A percentile compares a stretch with the other conserved stretches of the same genome.
These are phyloP conservation scores for Termitomyces heimii DNA, from an alignment of 768 basidiomycete species.

Conservation along the genomic window DNA sequence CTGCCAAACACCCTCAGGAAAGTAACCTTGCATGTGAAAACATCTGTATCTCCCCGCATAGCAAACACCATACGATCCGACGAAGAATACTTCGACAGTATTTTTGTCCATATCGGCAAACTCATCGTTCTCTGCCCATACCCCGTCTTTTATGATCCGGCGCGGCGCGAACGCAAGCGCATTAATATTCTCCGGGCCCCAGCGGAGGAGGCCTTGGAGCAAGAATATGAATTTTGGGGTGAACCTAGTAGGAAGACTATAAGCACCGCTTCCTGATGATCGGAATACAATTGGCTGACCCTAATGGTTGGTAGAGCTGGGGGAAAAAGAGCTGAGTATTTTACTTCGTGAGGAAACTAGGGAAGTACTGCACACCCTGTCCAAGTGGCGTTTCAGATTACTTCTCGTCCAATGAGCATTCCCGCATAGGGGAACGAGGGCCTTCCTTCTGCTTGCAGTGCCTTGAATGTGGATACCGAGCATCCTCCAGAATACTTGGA, in stretches of 20 bases:
- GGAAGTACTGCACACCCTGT: background rate
- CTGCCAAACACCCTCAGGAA: background rate
- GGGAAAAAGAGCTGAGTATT: background rate
- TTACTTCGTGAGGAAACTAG: background rate
- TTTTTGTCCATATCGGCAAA: background rate
- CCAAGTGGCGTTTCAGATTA: background rate
- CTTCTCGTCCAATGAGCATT: background rate
- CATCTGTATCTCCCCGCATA: conserved; percentile 1
- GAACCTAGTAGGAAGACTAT: background rate
- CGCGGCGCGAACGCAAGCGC: background rate
- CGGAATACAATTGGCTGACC: background rate
- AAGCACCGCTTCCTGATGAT: background rate
- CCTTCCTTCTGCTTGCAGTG: background rate
- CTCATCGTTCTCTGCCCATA: background rate
- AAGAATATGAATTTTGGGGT: background rate
- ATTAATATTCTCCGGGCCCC: background rate
- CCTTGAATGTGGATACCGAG: background rate
- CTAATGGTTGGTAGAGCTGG: background rate
- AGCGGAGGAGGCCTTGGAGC: background rate
- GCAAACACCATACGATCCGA: background rate
- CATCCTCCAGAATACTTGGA: background rate
- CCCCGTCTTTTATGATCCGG: background rate
- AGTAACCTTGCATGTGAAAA: background rate
- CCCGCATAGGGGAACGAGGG: background rate
- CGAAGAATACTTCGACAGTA: background rate